Evolutionary conservation across 345 rosid genomes (phyloP), one percentile per base, ranked within the genome.

Genomic region (Arabidopsis arenosa): DNA sequence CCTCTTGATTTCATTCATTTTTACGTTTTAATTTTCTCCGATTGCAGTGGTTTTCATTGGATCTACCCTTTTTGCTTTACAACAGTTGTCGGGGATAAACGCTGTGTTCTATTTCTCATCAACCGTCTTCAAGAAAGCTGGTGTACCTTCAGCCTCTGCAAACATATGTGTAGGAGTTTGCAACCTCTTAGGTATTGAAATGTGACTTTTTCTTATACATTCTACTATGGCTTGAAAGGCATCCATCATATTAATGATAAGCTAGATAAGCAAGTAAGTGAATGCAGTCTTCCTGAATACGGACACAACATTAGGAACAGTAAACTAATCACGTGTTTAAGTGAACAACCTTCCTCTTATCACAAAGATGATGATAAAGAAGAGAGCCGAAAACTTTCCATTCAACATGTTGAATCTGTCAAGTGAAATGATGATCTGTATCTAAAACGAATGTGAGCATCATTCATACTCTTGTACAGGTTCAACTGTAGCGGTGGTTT

Each of bases 1-100:
- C 75, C 56, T 59, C 74, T 77, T 75, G 68, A 82, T 68, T 81
- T 79, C 80, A 64, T 77, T 55, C 82, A 56, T 77, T 55, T 75
- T 70, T 71, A 70, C 52, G 62, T 64, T 39, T 63, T 5, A 64
- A 70, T 63, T 77, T 63, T 77, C 75, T 80, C 74, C 41, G 67
- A 86, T 81, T 86, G 97, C 98, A 94, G 98, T 94, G 91, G 81
- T 94, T 88, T 93, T 83, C 87, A 85, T 88, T 84, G 97, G 97
- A 73, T 87, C 95, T 85, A 61, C 86, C 80, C 95, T 94, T 86
- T 91, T 85, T 86, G 96, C 90, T 84, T 86, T 94, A 83, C 98
- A 94, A 86, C 97, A 94, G 85, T 87, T 94, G 74, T 94, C 97
- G 49, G 97, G 98, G 73, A 91, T 90, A 86, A 94, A 94, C 78